Evolutionary conservation across 2,329 filamentous ascomycete species (phyloP), one percentile per base, ranked within the genome.

Genomic region (Aspergillus vadensis): DNA sequence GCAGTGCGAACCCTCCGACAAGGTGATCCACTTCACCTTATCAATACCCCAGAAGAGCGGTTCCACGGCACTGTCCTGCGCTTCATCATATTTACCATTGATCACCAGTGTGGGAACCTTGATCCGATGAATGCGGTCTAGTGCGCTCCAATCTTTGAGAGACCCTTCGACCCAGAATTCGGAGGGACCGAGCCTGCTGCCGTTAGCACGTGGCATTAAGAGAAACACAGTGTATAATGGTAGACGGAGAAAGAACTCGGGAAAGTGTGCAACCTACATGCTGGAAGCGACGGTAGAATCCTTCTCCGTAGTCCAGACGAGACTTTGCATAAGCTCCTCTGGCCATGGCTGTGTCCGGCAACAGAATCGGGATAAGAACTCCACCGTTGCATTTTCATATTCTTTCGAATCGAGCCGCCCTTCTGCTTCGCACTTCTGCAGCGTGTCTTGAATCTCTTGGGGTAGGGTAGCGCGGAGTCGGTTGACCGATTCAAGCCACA

Each of bases 21-120:
- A 15, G 2, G 53, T 55, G 32, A 55, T 25, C 53, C 53, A 55
- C 19, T 44, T 47, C 19, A 55, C 53, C 39, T 47, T 55, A 3
- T 44, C 39, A 25, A 55, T 55, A 2, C 39, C 53, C 39, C 39
- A 47, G 53, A 55, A 55, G 25, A 55, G 41, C 10, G 53, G 53
- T 15, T 47, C 53, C n/a, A 55, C 53, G 1, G 53, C 21, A 15
- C 53, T 55, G 27, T 47, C 39, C 39, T 55, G 53, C 7, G 53
- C 53, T 25, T 55, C 53, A 25, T 55, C 53, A 21, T 55, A 55
- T 6, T 47, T 55, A 6, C 53, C 41, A 23, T 55, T 55, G 39
- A 55, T 55, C 39, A 55, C 21, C 41, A 55, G 6, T 1, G 53
- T 55, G 27, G 39, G 53, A 9, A 55, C 53, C 27, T 36, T n/a